Evolutionary conservation across 306 rosid genomes (phyloP).

Genomic region (cucumber (Cucumis sativus)): DNA sequence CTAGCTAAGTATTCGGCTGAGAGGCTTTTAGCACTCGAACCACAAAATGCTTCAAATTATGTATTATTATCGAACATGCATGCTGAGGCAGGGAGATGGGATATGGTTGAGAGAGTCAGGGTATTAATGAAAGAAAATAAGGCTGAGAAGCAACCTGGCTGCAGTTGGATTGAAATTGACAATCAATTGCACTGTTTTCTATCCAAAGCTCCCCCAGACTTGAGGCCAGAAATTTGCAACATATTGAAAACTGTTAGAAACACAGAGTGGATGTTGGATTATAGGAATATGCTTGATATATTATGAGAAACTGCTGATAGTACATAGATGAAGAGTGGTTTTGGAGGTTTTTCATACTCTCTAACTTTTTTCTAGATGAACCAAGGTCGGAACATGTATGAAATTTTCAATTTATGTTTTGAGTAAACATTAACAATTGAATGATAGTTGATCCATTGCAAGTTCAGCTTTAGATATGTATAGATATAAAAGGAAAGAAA

Average conservation of each 20-base stretch:
- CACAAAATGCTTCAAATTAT: constrained; percentile 53
- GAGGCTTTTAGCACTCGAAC: constrained; percentile 63
- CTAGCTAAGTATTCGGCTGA: constrained; percentile 40
- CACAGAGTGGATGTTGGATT: constrained; percentile 17
- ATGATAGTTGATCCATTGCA: background rate
- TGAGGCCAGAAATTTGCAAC: constrained; percentile 25
- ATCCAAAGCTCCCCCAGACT: constrained; percentile 32
- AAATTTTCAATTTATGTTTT: background rate
- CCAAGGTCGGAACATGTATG: background rate
- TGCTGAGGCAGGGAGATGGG: constrained; percentile 69
- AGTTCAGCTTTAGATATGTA: background rate
- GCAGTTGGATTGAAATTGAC: constrained; percentile 67
- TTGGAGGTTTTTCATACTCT: background rate
- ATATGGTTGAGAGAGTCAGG: constrained; percentile 58
- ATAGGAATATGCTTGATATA: constrained; percentile 16
- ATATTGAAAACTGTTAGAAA: constrained; percentile 30
- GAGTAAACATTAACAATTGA: background rate
- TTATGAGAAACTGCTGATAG: constrained; percentile 10
- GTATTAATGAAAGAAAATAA: constrained; percentile 37
- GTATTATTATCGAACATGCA: constrained; percentile 64
- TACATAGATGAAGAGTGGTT: background rate
- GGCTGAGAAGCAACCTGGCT: constrained; percentile 59
- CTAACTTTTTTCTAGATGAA: background rate
- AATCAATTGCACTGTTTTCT: constrained; percentile 42
- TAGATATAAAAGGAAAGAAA: background rate